Evolutionary conservation across 1,139 yeast species (phyloP).

Genomic region (Suhomyces kunorum): DNA sequence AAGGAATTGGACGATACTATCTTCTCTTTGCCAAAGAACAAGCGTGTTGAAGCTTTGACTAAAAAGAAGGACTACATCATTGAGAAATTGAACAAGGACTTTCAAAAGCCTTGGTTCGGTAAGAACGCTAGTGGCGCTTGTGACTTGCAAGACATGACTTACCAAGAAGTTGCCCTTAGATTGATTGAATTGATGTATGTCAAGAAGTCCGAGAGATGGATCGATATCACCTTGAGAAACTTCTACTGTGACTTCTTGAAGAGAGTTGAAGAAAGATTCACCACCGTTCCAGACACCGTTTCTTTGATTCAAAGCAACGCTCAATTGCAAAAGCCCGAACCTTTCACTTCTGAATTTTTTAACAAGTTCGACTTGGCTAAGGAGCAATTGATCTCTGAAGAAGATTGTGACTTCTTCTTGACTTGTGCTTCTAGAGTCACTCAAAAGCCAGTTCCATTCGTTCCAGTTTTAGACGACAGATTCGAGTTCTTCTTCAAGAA

Average conservation of each 20-base stretch:
- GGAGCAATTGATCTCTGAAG: conserved; percentile 86
- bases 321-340: conserved; percentile 68
- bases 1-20: conserved; percentile 93
- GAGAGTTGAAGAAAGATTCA: conserved; percentile 96
- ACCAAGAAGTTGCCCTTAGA: conserved; percentile 86
- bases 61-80: conserved; percentile 88
- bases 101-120: conserved; percentile 98
- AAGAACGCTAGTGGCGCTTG: conserved; percentile 75
- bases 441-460: conserved; percentile 98
- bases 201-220: conserved; percentile 80
- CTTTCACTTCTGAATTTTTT: conserved; percentile 60
- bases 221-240: conserved; percentile 82
- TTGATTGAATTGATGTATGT: conserved; percentile 88
- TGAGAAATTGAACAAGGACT: conserved; percentile 83
- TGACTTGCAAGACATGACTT: conserved; percentile 95
- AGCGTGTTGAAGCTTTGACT: conserved; percentile 76
- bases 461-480: conserved; percentile 91
- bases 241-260: conserved; percentile 84
- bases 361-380: conserved; percentile 70
- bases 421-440: conserved; percentile 77
- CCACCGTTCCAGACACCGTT: conserved; percentile 49
- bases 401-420: conserved; percentile 92
- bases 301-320: conserved; percentile 76
- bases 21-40: conserved; percentile 87
- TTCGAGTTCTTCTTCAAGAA: conserved; percentile 96